Evolutionary conservation across 208 protist species (phyloP).

Genomic region (Jaenimonas drosophilae): DNA sequence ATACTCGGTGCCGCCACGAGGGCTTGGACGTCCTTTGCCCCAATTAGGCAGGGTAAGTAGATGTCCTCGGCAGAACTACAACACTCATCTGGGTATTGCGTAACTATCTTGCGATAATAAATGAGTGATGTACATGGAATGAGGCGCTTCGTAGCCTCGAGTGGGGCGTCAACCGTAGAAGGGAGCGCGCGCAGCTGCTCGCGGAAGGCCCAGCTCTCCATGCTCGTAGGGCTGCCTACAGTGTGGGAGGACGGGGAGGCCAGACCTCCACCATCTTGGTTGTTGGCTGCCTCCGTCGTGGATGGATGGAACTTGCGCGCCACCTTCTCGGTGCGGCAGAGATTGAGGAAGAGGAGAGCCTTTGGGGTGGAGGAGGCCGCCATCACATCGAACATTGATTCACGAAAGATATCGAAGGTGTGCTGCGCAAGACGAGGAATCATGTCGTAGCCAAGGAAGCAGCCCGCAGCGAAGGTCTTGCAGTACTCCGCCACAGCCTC

Average conservation of each 20-base stretch:
- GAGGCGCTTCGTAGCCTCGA: constrained; percentile 15
- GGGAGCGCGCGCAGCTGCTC: constrained; percentile 20
- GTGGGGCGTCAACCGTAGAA: constrained; percentile 9
- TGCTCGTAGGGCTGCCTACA: no score
- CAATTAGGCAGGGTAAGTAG: constrained; percentile 46
- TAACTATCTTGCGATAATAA: constrained; percentile 59
- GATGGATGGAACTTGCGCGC: constrained; percentile 15
- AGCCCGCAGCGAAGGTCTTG: constrained; percentile 41
- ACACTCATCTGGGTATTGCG: constrained; percentile 1
- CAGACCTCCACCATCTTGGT: no score
- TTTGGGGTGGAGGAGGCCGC: constrained; percentile 47
- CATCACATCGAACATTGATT: constrained; percentile 64
- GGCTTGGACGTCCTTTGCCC: constrained; percentile 52
- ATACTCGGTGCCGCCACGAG: constrained; percentile 59
- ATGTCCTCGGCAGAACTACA: constrained; percentile 32
- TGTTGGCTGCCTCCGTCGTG: neutral
- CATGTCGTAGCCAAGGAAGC: constrained; percentile 73
- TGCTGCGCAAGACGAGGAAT: constrained; percentile 66
- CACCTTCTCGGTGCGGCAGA: constrained; percentile 16
- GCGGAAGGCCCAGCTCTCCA: constrained; percentile 25
- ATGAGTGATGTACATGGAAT: constrained; percentile 58
- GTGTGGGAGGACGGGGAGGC: neutral
- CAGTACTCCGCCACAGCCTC: constrained; percentile 57
- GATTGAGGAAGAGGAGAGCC: constrained; percentile 49
- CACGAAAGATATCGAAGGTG: constrained; percentile 67